Percentiles rank a stretch among this genome's conserved stretches.
These are phyloP conservation scores for Aspergillus felis DNA, from an alignment of 2,329 filamentous ascomycete genomes.

Conservation along the genomic window DNA sequence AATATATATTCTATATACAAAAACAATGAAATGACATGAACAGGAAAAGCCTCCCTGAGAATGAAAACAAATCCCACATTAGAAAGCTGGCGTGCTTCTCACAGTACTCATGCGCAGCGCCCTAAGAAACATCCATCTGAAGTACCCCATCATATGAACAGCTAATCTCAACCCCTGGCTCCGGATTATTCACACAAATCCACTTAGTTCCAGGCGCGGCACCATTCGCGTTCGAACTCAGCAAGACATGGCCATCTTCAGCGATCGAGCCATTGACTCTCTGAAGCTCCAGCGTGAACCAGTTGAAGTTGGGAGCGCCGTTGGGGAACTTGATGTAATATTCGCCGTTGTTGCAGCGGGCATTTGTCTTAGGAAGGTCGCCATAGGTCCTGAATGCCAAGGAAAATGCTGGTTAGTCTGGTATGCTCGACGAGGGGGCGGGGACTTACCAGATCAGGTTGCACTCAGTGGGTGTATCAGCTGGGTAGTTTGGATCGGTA, in stretches of 20 bases:
- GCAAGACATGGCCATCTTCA: constrained; percentile 14
- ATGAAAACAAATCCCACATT: neutral
- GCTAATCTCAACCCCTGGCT: constrained; percentile 4
- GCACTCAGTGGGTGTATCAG: constrained; percentile 20
- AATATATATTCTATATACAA: neutral
- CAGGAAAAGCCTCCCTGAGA: neutral
- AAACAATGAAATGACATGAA: neutral
- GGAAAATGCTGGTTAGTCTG: neutral
- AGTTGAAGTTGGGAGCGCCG: constrained; percentile 14
- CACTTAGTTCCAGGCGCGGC: constrained; percentile 14
- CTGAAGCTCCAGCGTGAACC: constrained; percentile 18
- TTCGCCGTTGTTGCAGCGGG: constrained; percentile 21
- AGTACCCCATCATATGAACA: constrained; percentile 16
- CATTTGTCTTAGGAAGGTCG: constrained; percentile 7
- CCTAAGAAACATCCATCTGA: neutral
- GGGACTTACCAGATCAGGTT: constrained; percentile 19
- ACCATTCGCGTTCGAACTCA: constrained; percentile 6
- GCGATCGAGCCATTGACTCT: constrained; percentile 17
- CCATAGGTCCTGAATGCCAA: constrained; percentile 9
- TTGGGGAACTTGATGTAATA: constrained; percentile 23
- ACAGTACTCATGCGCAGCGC: neutral
- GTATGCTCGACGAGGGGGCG: neutral
- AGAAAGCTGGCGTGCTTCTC: too few relatives aligned
- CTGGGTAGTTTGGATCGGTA: constrained; percentile 20
- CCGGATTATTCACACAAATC: constrained; percentile 15